Conservation (phyloP, 2,329 filamentous ascomycete species). For the Rutstroemia sp. region DNA sequence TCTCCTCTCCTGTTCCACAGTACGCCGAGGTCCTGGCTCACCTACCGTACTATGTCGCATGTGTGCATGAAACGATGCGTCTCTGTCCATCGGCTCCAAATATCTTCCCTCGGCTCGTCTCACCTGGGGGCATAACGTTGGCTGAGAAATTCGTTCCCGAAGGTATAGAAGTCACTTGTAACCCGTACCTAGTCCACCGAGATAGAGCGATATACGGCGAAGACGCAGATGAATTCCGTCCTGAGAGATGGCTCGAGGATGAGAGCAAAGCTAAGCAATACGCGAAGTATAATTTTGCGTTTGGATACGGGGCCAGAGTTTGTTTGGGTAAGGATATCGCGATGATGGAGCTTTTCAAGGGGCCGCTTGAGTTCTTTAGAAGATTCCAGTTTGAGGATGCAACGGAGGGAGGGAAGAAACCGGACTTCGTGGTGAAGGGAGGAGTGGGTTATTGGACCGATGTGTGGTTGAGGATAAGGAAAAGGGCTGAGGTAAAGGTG, state of each 20-base stretch:
- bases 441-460: no score
- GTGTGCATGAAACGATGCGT: conserved; percentile 3
- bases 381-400: no score
- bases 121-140: background rate
- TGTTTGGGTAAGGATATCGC: conserved; percentile 6
- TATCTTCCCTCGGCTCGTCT: conserved; percentile 2
- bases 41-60: background rate
- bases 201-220: conserved; percentile 2
- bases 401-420: no score
- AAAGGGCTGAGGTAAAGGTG: no score
- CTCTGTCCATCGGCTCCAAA: background rate
- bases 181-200: background rate
- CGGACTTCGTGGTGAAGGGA: no score
- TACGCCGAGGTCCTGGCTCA: background rate
- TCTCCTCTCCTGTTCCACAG: background rate
- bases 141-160: background rate
- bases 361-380: background rate
- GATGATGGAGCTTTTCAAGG: conserved; percentile 3
- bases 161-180: background rate
- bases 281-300: conserved; percentile 4
- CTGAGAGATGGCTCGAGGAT: conserved; percentile 2
- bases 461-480: no score
- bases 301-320: conserved; percentile 3
- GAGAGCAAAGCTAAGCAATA: background rate
- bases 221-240: background rate